Percentiles rank a stretch among this genome's conserved stretches.
These are phyloP conservation scores for Claviceps citrina DNA, from an alignment of 2,329 filamentous ascomycete genomes.

Conservation along the genomic window DNA sequence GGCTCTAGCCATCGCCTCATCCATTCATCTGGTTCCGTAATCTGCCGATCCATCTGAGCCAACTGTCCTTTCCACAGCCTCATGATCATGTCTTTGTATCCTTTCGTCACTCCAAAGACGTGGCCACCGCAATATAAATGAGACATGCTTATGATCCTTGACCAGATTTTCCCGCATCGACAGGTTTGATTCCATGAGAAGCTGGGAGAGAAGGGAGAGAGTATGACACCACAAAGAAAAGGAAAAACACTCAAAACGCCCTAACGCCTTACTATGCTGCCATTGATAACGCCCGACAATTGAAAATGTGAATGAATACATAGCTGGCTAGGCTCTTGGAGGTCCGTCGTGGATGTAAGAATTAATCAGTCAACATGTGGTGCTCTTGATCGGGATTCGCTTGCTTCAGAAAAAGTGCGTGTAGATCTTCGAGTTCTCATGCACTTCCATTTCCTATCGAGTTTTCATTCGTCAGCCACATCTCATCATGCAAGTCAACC, in stretches of 20 bases:
- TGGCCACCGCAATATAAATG: conserved; percentile 17
- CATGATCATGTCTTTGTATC: not conserved
- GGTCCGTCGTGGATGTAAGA: conserved; percentile 14
- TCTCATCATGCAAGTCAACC: not conserved
- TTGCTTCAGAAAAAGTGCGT: conserved; percentile 93
- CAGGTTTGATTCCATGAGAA: conserved; percentile 4
- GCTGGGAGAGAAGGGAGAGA: conserved; percentile 8
- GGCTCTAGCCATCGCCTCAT: not conserved
- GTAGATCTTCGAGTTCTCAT: conserved; percentile 97
- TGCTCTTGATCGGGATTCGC: conserved; percentile 8
- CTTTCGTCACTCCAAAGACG: conserved; percentile 3
- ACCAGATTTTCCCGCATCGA: conserved; percentile 21
- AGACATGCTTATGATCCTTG: conserved; percentile 22
- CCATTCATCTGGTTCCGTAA: not conserved
- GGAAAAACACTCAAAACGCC: conserved; percentile 31
- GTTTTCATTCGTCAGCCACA: not conserved
- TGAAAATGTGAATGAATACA: conserved; percentile 37
- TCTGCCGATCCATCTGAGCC: not conserved
- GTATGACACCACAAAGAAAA: conserved; percentile 10
- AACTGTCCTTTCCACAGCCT: not conserved
- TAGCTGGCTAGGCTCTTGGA: conserved; percentile 18
- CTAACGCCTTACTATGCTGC: conserved; percentile 44
- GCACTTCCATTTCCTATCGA: conserved; percentile 92
- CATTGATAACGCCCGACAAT: conserved; percentile 35
- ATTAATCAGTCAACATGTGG: conserved; percentile 14